These are phyloP conservation scores for Hibiscus tridactylites DNA, from an alignment of 345 rosid genomes.

Conservation along the genomic window DNA sequence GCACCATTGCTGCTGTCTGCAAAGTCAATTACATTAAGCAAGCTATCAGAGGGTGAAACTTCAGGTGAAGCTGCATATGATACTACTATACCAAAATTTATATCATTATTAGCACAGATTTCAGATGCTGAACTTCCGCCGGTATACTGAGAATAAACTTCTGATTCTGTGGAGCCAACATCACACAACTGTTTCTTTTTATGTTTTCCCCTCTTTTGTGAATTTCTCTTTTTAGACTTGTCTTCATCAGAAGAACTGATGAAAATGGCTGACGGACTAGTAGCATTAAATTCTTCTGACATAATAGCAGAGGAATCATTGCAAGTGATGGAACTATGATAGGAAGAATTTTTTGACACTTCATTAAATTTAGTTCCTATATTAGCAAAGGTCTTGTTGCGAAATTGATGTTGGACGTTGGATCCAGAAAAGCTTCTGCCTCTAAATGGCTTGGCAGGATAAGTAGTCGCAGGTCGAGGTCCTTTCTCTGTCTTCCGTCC, in stretches of 20 bases:
- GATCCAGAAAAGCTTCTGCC: conserved; percentile 22
- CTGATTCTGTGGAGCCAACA: conserved; percentile 17
- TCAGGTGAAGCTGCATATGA: conserved; percentile 18
- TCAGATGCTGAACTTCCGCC: conserved; percentile 17
- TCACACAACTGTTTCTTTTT: conserved; percentile 22
- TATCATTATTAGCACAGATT: conserved; percentile 14
- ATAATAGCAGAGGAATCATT: conserved; percentile 14
- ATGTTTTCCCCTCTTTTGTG: conserved; percentile 28
- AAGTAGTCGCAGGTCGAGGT: conserved; percentile 15
- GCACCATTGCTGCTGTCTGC: conserved; percentile 5
- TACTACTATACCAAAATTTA: conserved; percentile 8
- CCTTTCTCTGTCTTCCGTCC: conserved; percentile 10
- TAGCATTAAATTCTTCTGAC: conserved; percentile 18
- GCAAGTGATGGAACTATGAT: conserved; percentile 15
- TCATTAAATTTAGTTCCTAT: conserved; percentile 17
- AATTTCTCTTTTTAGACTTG: conserved; percentile 17
- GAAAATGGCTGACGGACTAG: conserved; percentile 14
- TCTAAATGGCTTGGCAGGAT: conserved; percentile 13
- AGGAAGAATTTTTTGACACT: conserved; percentile 10
- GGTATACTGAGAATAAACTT: conserved; percentile 13
- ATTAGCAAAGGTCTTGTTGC: conserved; percentile 14
- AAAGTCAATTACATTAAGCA: conserved; percentile 8
- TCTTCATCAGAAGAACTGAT: conserved; percentile 14
- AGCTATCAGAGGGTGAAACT: conserved; percentile 12
- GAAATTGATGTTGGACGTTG: conserved; percentile 19